Conservation (phyloP, 2,329 filamentous ascomycete genomes). For the Graphium sp. region DNA sequence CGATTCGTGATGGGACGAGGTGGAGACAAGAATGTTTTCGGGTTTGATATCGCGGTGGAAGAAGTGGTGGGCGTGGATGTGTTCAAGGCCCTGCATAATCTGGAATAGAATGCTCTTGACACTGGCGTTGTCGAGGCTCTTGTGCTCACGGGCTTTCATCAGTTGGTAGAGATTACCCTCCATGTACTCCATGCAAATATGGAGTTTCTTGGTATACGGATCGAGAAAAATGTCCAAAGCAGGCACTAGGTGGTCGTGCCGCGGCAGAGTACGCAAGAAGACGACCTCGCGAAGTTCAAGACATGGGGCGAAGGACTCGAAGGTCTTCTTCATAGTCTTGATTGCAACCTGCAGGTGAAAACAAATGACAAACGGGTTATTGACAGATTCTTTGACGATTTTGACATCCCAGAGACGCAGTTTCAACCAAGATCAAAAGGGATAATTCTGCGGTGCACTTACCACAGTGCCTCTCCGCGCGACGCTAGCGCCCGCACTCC, state of each 20-base stretch:
- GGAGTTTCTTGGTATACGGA: slow-evolving; percentile 85
- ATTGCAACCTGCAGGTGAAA: slow-evolving; percentile 98
- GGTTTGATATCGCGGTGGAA: slow-evolving; percentile 99
- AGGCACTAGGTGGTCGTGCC: slow-evolving; percentile 85
- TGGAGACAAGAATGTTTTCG: slow-evolving; percentile 94
- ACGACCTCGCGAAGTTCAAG: slow-evolving; percentile 92
- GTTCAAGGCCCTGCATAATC: slow-evolving; percentile 88
- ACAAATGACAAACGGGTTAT: slow-evolving; percentile 2
- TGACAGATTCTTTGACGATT: too few species aligned
- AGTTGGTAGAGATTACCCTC: slow-evolving; percentile 97
- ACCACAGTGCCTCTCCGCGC: slow-evolving; percentile 87
- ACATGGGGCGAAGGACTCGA: slow-evolving; percentile 81
- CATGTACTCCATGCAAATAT: slow-evolving; percentile 99
- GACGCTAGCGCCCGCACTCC: slow-evolving; percentile 75
- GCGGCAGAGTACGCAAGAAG: slow-evolving; percentile 77
- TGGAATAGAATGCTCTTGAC: slow-evolving; percentile 98
- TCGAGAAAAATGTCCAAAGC: slow-evolving; percentile 97
- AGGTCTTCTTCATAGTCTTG: slow-evolving; percentile 99
- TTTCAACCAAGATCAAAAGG: too few species aligned
- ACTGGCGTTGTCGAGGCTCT: slow-evolving; percentile 72
- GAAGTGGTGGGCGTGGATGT: slow-evolving; percentile 93
- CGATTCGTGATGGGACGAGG: slow-evolving; percentile 68
- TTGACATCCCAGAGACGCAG: too few species aligned
- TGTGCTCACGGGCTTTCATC: slow-evolving; percentile 97
- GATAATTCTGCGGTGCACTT: too few species aligned